Evolutionary conservation across 768 basidiomycete species (phyloP).

Genomic region (Calvatia gigantea): DNA sequence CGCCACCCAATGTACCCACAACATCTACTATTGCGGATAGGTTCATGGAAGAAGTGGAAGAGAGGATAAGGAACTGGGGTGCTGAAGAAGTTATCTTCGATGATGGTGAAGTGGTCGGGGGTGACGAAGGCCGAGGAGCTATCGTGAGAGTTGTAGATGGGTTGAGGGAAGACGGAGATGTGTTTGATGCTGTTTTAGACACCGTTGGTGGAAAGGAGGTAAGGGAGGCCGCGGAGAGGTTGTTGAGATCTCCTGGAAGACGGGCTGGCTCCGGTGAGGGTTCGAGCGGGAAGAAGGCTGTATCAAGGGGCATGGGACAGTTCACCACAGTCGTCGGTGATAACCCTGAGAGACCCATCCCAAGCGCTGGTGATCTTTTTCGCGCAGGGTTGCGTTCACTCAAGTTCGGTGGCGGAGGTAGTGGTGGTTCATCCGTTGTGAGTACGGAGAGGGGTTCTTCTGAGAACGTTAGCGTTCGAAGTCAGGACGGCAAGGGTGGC

Average conservation of each 20-base stretch:
- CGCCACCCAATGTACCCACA: conserved; percentile 20
- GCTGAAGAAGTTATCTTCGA: conserved; percentile 78
- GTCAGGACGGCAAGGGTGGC: conserved; percentile 16
- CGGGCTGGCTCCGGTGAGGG: conserved; percentile 3
- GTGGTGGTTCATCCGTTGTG: conserved; percentile 11
- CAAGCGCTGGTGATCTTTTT: conserved; percentile 70
- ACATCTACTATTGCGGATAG: conserved; percentile 22
- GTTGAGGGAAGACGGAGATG: conserved; percentile 48
- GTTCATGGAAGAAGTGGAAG: conserved; percentile 46
- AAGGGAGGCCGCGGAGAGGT: conserved; percentile 67
- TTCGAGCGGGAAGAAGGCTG: conserved; percentile 16
- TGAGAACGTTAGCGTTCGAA: conserved; percentile 4
- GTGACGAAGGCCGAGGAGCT: conserved; percentile 41
- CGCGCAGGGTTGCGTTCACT: conserved; percentile 68
- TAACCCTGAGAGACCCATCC: conserved; percentile 56
- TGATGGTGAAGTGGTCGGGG: conserved; percentile 36
- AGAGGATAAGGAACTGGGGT: conserved; percentile 62
- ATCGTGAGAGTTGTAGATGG: conserved; percentile 49
- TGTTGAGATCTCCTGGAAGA: conserved; percentile 42
- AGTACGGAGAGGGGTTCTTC: conserved; percentile 8
- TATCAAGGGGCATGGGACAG: conserved; percentile 34
- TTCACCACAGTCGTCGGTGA: conserved; percentile 85
- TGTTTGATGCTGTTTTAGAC: conserved; percentile 81
- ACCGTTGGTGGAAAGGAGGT: conserved; percentile 77
- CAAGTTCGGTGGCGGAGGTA: conserved; percentile 25